These are phyloP conservation scores for Linum usitatissimum DNA, from an alignment of 345 rosid species.

Conservation along the genomic window DNA sequence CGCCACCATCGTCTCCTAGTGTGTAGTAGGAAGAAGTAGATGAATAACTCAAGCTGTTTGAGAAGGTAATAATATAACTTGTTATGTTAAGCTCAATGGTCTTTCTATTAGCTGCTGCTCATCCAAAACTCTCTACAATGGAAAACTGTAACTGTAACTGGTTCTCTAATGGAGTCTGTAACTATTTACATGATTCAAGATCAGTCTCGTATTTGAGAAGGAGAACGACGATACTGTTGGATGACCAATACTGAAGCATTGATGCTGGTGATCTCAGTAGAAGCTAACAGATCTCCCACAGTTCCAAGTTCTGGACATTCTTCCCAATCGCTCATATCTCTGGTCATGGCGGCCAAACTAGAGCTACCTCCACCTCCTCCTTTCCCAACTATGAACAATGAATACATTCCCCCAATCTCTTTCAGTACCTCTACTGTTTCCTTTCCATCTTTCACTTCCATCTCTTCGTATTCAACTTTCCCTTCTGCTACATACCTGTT, in stretches of 20 bases:
- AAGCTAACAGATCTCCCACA: slow-evolving; percentile 62
- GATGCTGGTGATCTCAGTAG: slow-evolving; percentile 33
- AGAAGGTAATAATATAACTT: too few species aligned
- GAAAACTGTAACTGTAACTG: too few species aligned
- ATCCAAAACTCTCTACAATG: too few species aligned
- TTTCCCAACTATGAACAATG: slow-evolving; percentile 60
- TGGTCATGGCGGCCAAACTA: slow-evolving; percentile 30
- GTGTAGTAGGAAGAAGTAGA: not conserved
- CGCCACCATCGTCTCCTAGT: not conserved
- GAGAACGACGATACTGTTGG: slow-evolving; percentile 46
- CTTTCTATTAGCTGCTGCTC: too few species aligned
- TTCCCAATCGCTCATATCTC: slow-evolving; percentile 79
- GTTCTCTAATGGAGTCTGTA: too few species aligned
- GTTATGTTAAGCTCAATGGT: too few species aligned
- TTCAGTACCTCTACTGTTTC: slow-evolving; percentile 38
- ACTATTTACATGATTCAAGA: too few species aligned
- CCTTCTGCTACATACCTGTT: slow-evolving; percentile 55
- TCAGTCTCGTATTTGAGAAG: not conserved
- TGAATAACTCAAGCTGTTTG: too few species aligned
- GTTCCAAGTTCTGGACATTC: slow-evolving; percentile 73
- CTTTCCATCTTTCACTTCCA: slow-evolving; percentile 29
- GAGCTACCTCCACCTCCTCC: slow-evolving; percentile 23
- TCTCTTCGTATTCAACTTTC: slow-evolving; percentile 43
- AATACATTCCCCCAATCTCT: slow-evolving; percentile 42
- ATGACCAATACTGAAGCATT: slow-evolving; percentile 57